These are phyloP conservation scores for Rutstroemia sp. DNA, from an alignment of 2,329 filamentous ascomycete genomes.

Conservation along the genomic window DNA sequence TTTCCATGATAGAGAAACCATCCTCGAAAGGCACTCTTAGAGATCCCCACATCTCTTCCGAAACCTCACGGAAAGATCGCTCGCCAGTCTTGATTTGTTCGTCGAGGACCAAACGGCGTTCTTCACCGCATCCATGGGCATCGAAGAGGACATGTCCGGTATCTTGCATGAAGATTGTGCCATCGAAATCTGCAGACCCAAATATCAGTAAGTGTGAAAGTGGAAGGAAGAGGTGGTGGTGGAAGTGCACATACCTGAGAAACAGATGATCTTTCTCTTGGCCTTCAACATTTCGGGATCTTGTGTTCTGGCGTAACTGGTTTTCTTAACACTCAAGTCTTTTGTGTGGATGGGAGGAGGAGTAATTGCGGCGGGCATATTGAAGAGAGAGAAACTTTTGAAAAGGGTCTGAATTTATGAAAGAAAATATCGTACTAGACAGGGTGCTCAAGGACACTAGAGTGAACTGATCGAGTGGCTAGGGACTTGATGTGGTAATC, in stretches of 20 bases:
- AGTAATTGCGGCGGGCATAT: slow-evolving; percentile 35
- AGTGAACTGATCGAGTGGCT: neutral
- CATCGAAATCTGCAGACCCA: slow-evolving; percentile 52
- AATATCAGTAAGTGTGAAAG: neutral
- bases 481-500: neutral
- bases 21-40: slow-evolving; percentile 60
- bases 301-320: slow-evolving; percentile 22
- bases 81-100: slow-evolving; percentile 58
- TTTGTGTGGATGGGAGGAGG: slow-evolving; percentile 29
- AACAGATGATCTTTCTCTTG: slow-evolving; percentile 51
- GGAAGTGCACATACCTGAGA: slow-evolving; percentile 39
- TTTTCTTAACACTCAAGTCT: slow-evolving; percentile 21
- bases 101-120: slow-evolving; percentile 49
- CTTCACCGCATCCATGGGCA: slow-evolving; percentile 52
- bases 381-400: slow-evolving; percentile 13
- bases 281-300: slow-evolving; percentile 30
- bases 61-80: slow-evolving; percentile 61
- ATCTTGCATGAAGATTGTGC: slow-evolving; percentile 66
- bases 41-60: slow-evolving; percentile 65
- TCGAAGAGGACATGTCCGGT: slow-evolving; percentile 64
- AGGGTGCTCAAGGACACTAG: neutral
- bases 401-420: neutral
- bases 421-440: no score
- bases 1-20: slow-evolving; percentile 57
- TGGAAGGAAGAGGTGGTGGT: neutral